Base-by-base conservation (phyloP, 2,329 filamentous ascomycete species). In the Fusarium concolor region DNA sequence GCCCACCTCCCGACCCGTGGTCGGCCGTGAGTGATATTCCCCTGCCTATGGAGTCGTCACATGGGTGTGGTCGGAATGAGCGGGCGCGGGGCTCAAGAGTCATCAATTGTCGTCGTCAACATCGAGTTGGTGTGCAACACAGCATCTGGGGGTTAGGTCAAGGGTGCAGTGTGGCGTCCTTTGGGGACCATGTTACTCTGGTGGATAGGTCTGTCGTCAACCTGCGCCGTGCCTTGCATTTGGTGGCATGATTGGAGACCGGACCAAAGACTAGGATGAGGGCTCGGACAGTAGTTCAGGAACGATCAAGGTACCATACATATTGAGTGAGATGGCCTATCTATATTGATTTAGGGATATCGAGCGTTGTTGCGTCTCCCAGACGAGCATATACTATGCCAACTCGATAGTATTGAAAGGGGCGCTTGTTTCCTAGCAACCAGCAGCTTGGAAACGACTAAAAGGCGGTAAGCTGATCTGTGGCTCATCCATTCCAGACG, bases 211-310 rank as follows among this genome's bases (percentile, higher is more conserved):
- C 65, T 74, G 67, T 70, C 70, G 67, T 73, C 71, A 74, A 65
- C 70, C 63, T 72, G 72, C 72, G 62, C 54, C 61, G 72, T 74
- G 72, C 72, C 72, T 74, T 74, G 72, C 72, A 74, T 71, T 58
- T 72, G 58, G 70, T 74, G 72, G 67, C 72, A 74, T 74, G 62
- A 67, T 67, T 73, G 54, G 59, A 65, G 67, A 65, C 68, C 56
- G 56, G 68, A 56, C 52, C 65, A 65, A 66, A 73, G 56, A 56
- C 64, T 68, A 65, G 65, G 53, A 64, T 42, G 65, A 65, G 62
- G 51, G 56, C 55, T 60, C 49, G 49, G 67, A 54, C 63, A 64
- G 60, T 71, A 58, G 61, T 42, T 53, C 71, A 73, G 71, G 71
- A 71, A 74, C 71, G 47, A 71, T 62, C 39, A 54, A 60, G 56